phyloP scores from a whole-genome alignment of 2,329 filamentous ascomycete species.

The Tolypocladium endophyticum region DNA sequence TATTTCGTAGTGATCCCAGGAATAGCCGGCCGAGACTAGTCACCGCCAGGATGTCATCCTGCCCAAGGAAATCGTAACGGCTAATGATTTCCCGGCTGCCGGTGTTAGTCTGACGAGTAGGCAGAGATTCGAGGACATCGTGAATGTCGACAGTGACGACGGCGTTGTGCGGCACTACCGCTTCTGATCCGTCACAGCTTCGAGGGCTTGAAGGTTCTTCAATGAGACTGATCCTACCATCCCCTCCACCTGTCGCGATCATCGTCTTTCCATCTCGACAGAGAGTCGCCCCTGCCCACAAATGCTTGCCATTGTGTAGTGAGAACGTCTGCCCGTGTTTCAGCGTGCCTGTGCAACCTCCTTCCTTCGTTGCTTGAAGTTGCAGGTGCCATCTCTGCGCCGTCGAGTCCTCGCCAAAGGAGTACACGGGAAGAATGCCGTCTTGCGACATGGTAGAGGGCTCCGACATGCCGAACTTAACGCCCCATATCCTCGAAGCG shows the following conservation, averaged over 20 bases:
- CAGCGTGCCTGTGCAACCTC: constrained; percentile 22
- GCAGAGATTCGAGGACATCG: constrained; percentile 16
- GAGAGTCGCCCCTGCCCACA: constrained; percentile 61
- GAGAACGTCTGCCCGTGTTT: constrained; percentile 44
- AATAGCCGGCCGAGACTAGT: constrained; percentile 53
- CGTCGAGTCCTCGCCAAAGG: constrained; percentile 78
- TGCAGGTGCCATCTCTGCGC: constrained; percentile 59
- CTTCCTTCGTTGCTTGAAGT: constrained; percentile 15
- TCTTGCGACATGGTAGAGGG: constrained; percentile 7
- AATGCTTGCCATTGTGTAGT: constrained; percentile 76
- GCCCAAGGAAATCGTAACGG: constrained; percentile 52
- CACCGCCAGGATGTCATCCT: constrained; percentile 40
- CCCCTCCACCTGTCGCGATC: constrained; percentile 72
- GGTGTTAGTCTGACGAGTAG: constrained; percentile 3
- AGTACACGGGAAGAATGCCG: constrained; percentile 39
- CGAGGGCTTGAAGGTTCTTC: constrained; percentile 8
- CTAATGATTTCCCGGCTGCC: constrained; percentile 35
- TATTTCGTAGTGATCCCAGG: constrained; percentile 24
- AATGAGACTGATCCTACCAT: constrained; percentile 55
- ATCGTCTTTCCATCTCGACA: constrained; percentile 20
- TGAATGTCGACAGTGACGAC: constrained; percentile 18
- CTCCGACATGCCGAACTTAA: constrained; percentile 47
- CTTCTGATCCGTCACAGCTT: background rate
- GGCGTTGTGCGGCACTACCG: background rate
- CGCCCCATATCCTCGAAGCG: constrained; percentile 78